A percentile compares a stretch with the other conserved stretches of the same genome.
phyloP scores from a whole-genome alignment of 495 filamentous ascomycete species.

The Hypoxylon lenormandii region DNA sequence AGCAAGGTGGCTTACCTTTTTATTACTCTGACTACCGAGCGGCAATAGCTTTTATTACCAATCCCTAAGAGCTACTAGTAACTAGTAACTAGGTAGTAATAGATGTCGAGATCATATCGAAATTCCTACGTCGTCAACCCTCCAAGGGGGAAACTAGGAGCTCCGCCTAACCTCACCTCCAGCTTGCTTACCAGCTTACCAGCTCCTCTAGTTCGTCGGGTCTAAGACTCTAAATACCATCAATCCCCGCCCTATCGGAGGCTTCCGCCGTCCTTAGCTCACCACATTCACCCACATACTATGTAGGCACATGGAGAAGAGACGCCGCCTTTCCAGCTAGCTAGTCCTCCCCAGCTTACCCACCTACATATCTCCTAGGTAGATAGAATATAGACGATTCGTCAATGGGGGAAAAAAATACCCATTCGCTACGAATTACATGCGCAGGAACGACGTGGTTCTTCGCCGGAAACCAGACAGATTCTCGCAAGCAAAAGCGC shows the following conservation, averaged over 20 bases:
- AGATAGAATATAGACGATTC: conserved; percentile 16
- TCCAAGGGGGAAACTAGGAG: conserved; percentile 10
- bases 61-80: neutral
- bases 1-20: no score
- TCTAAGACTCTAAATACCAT: conserved; percentile 29
- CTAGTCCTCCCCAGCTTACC: neutral
- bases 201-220: conserved; percentile 3
- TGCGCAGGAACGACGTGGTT: conserved; percentile 16
- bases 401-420: conserved; percentile 1
- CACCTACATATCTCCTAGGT: no score
- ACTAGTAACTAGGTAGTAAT: neutral
- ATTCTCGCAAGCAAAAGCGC: conserved; percentile 26
- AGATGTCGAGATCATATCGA: conserved; percentile 37
- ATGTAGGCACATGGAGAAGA: conserved; percentile 2
- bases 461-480: conserved; percentile 9
- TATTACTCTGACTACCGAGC: no score
- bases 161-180: neutral
- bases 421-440: conserved; percentile 4
- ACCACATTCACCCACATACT: conserved; percentile 2
- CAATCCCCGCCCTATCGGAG: conserved; percentile 42
- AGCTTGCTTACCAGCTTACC: neutral
- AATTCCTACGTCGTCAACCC: conserved; percentile 34
- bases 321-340: conserved; percentile 26
- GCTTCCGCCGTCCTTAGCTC: conserved; percentile 35
- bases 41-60: neutral